These are phyloP conservation scores for Pythium dissotocum DNA, from an alignment of 352 stramenopile genomes.

Conservation along the genomic window DNA sequence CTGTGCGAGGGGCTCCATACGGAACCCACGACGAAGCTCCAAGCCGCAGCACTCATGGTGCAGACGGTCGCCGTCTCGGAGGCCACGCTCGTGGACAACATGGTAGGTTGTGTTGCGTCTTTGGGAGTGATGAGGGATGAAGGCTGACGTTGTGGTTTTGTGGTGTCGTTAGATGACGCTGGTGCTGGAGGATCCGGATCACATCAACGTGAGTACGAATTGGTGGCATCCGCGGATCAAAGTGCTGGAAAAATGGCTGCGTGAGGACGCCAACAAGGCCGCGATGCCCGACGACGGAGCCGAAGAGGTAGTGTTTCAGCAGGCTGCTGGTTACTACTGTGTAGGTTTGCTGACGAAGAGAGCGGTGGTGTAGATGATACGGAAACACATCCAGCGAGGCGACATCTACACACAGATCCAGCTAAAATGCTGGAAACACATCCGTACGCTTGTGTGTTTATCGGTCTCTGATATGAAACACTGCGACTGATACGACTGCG, in stretches of 20 bases:
- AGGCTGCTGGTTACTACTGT: too few species aligned
- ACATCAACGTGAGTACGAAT: slow-evolving; percentile 38
- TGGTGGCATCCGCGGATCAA: slow-evolving; percentile 76
- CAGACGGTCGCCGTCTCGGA: slow-evolving; percentile 59
- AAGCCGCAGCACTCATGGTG: slow-evolving; percentile 35
- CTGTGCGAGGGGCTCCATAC: not conserved
- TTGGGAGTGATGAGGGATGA: not conserved
- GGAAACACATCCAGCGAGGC: slow-evolving; percentile 63
- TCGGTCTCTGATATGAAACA: not conserved
- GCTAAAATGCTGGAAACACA: slow-evolving; percentile 81
- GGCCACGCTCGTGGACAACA: slow-evolving; percentile 46
- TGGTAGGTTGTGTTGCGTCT: slow-evolving; percentile 32
- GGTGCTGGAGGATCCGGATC: slow-evolving; percentile 48
- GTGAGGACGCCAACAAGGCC: slow-evolving; percentile 55
- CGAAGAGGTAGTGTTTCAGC: slow-evolving; percentile 46
- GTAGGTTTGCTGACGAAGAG: not conserved
- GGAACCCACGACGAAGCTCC: not conserved
- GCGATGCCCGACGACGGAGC: slow-evolving; percentile 67
- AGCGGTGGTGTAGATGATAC: slow-evolving; percentile 51
- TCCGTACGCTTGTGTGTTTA: slow-evolving; percentile 33
- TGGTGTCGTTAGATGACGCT: slow-evolving; percentile 41
- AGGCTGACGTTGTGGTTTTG: not conserved
- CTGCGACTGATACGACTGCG: too few species aligned
- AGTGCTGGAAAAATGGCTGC: slow-evolving; percentile 71
- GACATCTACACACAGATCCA: slow-evolving; percentile 64